These are phyloP conservation scores for Epichloe festucae DNA, from an alignment of 2,329 filamentous ascomycete species.

Conservation along the genomic window DNA sequence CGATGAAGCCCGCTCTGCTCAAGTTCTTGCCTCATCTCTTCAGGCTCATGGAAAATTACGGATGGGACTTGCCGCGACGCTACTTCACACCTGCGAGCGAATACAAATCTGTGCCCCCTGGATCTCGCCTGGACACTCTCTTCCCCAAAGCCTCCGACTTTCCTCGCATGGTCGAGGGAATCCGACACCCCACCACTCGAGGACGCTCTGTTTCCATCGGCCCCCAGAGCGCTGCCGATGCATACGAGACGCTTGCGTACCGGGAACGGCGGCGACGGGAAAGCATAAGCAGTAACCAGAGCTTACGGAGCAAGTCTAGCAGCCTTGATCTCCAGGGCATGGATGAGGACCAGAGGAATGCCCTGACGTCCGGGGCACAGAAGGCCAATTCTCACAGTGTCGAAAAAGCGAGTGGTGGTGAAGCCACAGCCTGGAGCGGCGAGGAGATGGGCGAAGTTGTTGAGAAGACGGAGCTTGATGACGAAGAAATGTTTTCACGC, in stretches of 20 bases:
- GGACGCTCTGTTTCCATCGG: constrained; percentile 79
- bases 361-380: constrained; percentile 32
- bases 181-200: constrained; percentile 58
- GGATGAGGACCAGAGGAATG: constrained; percentile 25
- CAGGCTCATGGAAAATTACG: constrained; percentile 66
- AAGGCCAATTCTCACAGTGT: constrained; percentile 45
- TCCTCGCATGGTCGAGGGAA: constrained; percentile 66
- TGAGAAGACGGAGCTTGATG: constrained; percentile 42
- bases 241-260: constrained; percentile 88
- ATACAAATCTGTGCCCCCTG: constrained; percentile 70
- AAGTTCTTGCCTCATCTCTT: constrained; percentile 73
- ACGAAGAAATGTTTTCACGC: constrained; percentile 71
- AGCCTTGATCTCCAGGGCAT: constrained; percentile 27
- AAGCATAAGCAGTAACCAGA: constrained; percentile 40
- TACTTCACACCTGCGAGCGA: constrained; percentile 87
- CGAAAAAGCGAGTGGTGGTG: constrained; percentile 58
- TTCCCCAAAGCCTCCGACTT: constrained; percentile 83
- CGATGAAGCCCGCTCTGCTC: constrained; percentile 75
- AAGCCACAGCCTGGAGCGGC: constrained; percentile 27
- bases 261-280: constrained; percentile 52
- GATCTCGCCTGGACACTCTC: constrained; percentile 63
- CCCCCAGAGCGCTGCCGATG: constrained; percentile 90
- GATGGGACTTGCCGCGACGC: constrained; percentile 68
- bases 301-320: constrained; percentile 31
- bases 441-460: constrained; percentile 2